These are phyloP conservation scores for Flammula alnicola DNA, from an alignment of 1,284 basidiomycete genomes.

Conservation along the genomic window DNA sequence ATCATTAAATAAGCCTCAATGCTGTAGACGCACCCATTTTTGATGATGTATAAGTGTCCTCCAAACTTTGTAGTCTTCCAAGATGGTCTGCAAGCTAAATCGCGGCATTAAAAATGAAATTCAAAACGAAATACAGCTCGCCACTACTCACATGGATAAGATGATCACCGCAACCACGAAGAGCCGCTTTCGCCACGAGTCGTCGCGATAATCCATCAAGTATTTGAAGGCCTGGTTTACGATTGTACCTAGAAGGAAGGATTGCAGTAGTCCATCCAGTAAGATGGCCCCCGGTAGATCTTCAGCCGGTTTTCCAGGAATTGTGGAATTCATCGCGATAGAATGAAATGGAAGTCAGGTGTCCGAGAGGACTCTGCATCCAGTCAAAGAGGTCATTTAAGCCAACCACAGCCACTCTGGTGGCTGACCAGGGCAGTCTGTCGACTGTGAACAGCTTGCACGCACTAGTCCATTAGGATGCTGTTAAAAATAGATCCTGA, in stretches of 20 bases:
- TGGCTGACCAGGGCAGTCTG: no score
- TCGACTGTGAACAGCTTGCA: no score
- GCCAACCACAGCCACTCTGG: background rate
- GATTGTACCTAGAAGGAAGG: slow-evolving; percentile 51
- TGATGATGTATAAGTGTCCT: slow-evolving; percentile 39
- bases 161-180: slow-evolving; percentile 46
- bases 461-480: no score
- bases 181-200: slow-evolving; percentile 43
- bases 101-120: background rate
- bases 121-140: background rate
- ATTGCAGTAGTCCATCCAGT: slow-evolving; percentile 46
- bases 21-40: slow-evolving; percentile 43
- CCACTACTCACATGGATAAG: slow-evolving; percentile 46
- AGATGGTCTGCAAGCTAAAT: slow-evolving; percentile 46
- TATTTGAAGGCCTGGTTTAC: slow-evolving; percentile 51
- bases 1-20: background rate
- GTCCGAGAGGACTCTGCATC: background rate
- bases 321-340: slow-evolving; percentile 27
- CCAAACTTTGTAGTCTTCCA: slow-evolving; percentile 57
- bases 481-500: no score
- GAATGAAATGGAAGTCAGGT: background rate
- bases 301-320: slow-evolving; percentile 29
- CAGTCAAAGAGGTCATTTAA: no score
- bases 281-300: slow-evolving; percentile 42
- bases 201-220: slow-evolving; percentile 45